Conservation (phyloP, 192 early-diverging fungal genomes). For the Coemansia sp. region DNA sequence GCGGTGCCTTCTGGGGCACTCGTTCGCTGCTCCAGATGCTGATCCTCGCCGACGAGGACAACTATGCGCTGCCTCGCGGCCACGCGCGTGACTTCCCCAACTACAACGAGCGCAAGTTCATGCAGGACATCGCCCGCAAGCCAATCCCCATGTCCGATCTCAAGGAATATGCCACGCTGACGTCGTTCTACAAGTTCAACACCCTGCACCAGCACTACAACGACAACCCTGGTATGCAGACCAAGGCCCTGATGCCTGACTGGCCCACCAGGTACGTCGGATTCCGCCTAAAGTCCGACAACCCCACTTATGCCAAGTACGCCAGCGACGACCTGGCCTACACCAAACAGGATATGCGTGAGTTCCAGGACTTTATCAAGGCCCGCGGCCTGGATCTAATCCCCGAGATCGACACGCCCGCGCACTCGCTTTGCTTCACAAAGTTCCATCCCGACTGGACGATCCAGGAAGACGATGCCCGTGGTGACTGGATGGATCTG, state of each 20-base stretch:
- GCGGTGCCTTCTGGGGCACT: slow-evolving; percentile 52
- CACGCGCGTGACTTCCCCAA: slow-evolving; percentile 49
- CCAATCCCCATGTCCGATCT: slow-evolving; percentile 48
- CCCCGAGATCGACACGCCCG: slow-evolving; percentile 54
- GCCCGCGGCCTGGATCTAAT: slow-evolving; percentile 46
- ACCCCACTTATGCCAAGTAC: slow-evolving; percentile 41
- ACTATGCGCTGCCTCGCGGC: slow-evolving; percentile 40
- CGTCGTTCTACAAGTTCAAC: slow-evolving; percentile 56
- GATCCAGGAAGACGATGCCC: slow-evolving; percentile 31
- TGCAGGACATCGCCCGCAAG: slow-evolving; percentile 54
- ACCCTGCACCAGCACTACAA: slow-evolving; percentile 53
- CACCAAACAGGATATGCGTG: slow-evolving; percentile 50
- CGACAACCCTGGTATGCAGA: slow-evolving; percentile 44
- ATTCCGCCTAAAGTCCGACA: slow-evolving; percentile 52
- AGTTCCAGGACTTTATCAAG: slow-evolving; percentile 51
- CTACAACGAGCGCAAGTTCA: slow-evolving; percentile 49
- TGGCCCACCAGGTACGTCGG: slow-evolving; percentile 46
- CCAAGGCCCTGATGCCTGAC: slow-evolving; percentile 32
- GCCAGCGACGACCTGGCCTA: slow-evolving; percentile 43
- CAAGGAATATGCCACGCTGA: slow-evolving; percentile 44
- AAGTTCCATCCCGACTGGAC: slow-evolving; percentile 54
- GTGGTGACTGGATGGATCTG: slow-evolving; percentile 53
- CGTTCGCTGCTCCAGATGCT: slow-evolving; percentile 53
- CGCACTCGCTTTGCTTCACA: slow-evolving; percentile 52
- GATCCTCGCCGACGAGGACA: slow-evolving; percentile 42